A percentile compares a stretch with the other conserved stretches of the same genome.
Evolutionary conservation across 2,329 filamentous ascomycete species (phyloP).

Genomic region (Cladosporium oxysporum): DNA sequence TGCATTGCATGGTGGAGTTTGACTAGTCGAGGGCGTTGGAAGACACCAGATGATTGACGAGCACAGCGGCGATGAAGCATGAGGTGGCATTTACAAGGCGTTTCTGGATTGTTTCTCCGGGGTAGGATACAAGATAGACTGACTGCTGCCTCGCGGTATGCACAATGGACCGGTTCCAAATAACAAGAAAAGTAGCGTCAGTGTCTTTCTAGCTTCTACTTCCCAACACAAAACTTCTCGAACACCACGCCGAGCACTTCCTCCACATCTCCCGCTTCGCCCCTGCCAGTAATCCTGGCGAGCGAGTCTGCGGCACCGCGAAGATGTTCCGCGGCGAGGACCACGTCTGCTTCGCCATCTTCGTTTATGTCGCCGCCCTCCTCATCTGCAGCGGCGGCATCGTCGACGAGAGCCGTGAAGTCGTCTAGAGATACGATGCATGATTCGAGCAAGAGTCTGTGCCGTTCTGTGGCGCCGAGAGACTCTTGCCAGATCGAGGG

Average conservation of each 20-base stretch:
- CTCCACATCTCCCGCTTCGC: slow-evolving; percentile 85
- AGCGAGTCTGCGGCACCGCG: slow-evolving; percentile 77
- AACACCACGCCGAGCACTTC: slow-evolving; percentile 96
- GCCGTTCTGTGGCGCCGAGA: slow-evolving; percentile 86
- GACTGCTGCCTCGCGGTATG: slow-evolving; percentile 15
- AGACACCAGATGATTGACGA: neutral
- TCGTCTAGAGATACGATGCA: slow-evolving; percentile 71
- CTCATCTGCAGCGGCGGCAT: slow-evolving; percentile 17
- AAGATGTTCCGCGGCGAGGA: slow-evolving; percentile 86
- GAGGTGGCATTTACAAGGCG: slow-evolving; percentile 22
- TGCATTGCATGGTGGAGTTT: neutral
- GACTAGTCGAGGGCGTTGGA: neutral
- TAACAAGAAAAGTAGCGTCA: no score
- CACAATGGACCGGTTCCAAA: slow-evolving; percentile 6
- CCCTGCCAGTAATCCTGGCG: slow-evolving; percentile 84
- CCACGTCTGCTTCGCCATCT: slow-evolving; percentile 69
- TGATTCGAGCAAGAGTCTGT: slow-evolving; percentile 74
- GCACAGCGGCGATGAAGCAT: neutral
- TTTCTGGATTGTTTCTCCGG: neutral
- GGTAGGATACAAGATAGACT: slow-evolving; percentile 10
- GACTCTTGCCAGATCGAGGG: slow-evolving; percentile 76
- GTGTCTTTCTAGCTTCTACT: no score
- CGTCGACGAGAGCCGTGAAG: slow-evolving; percentile 54
- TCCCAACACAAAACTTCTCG: slow-evolving; percentile 68
- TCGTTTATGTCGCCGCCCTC: slow-evolving; percentile 18